phyloP scores from a whole-genome alignment of 352 stramenopile species.

The Pythium sp. region DNA sequence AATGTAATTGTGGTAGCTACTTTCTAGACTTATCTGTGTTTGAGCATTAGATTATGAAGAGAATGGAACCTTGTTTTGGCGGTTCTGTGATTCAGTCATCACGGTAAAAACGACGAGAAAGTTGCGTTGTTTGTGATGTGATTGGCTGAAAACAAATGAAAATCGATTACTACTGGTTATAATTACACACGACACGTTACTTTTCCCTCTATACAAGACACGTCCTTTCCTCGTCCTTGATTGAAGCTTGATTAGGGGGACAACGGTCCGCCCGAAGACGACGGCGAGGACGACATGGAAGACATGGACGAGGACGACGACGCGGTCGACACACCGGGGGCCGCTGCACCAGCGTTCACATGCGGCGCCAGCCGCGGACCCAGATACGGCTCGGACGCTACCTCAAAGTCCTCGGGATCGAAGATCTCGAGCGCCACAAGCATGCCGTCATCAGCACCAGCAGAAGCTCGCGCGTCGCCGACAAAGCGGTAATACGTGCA shows the following conservation, averaged over 20 bases:
- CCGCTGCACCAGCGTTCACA: no score
- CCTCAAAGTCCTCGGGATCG: constrained; percentile 51
- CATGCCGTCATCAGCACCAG: constrained; percentile 6
- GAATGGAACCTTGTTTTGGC: no score
- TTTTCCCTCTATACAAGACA: background rate
- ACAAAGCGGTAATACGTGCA: constrained; percentile 75
- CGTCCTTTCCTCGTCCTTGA: background rate
- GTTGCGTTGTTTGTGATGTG: no score
- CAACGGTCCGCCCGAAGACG: background rate
- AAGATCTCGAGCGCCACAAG: constrained; percentile 46
- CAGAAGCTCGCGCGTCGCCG: constrained; percentile 15
- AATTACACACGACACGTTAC: no score
- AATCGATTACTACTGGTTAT: no score
- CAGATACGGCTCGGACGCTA: constrained; percentile 44
- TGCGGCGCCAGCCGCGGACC: constrained; percentile 32
- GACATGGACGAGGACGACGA: constrained; percentile 10
- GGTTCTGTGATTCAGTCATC: no score
- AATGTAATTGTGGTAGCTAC: no score
- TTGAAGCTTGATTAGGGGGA: background rate
- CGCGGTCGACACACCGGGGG: background rate
- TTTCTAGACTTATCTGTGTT: no score
- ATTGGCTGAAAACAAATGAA: no score
- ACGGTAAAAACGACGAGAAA: no score
- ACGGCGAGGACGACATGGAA: background rate
- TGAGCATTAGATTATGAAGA: no score